Conservation (phyloP, 2,329 filamentous ascomycete genomes). For the Chalaropsis ovoidea region DNA sequence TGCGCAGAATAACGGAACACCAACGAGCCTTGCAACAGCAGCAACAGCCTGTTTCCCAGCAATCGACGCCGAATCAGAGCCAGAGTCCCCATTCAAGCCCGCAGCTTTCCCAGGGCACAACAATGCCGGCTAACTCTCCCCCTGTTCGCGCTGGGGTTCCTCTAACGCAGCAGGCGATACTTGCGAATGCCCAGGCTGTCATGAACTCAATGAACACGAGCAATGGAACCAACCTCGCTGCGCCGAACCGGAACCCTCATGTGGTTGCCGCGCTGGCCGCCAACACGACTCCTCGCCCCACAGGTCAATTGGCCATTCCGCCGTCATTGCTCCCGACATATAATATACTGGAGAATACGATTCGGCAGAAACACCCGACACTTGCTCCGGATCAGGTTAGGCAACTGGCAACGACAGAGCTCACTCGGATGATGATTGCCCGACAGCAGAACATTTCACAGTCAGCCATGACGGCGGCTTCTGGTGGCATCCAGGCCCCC, state of each 20-base stretch:
- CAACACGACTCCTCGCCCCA: conserved; percentile 27
- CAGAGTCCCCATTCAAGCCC: conserved; percentile 34
- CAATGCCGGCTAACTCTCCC: conserved; percentile 31
- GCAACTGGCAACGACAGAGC: conserved; percentile 43
- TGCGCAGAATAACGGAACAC: conserved; percentile 56
- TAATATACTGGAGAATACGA: conserved; percentile 43
- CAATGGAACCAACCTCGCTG: conserved; percentile 23
- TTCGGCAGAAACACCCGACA: conserved; percentile 43
- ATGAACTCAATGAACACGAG: conserved; percentile 21
- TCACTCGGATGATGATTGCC: conserved; percentile 40
- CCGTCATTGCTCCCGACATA: conserved; percentile 29
- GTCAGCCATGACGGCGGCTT: conserved; percentile 47
- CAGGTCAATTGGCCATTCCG: conserved; percentile 19
- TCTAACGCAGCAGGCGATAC: conserved; percentile 22
- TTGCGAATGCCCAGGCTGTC: conserved; percentile 16
- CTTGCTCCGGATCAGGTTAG: conserved; percentile 42
- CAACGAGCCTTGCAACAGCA: conserved; percentile 46
- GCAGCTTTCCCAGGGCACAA: conserved; percentile 38
- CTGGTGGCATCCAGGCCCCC: conserved; percentile 41
- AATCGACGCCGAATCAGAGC: conserved; percentile 29
- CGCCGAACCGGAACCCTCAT: conserved; percentile 22
- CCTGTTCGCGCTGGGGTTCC: conserved; percentile 20
- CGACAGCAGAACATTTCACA: conserved; percentile 38
- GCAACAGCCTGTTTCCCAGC: conserved; percentile 31
- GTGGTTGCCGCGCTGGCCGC: conserved; percentile 12